Conservation (phyloP, 768 basidiomycete genomes). For the Ramaria rubella region DNA sequence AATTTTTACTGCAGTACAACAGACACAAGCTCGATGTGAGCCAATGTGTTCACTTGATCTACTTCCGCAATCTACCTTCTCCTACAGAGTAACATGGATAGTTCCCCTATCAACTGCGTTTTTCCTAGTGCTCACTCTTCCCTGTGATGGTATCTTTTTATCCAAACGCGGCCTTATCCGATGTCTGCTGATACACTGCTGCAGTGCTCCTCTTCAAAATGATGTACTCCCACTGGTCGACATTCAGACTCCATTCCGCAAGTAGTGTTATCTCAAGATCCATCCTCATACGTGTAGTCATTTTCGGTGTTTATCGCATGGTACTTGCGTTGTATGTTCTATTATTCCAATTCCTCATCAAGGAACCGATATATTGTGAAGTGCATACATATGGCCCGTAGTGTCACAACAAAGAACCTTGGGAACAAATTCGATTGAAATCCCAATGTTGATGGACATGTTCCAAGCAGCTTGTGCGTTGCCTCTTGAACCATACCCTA, state of each 20-base stretch:
- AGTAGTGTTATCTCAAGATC: neutral
- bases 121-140: neutral
- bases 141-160: neutral
- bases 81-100: neutral
- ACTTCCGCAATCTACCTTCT: neutral
- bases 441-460: too few relatives aligned
- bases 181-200: too few relatives aligned
- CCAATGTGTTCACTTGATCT: neutral
- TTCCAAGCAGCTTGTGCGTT: neutral
- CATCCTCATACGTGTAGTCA: neutral
- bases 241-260: neutral
- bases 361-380: too few relatives aligned
- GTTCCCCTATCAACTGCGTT: neutral
- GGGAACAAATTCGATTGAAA: too few relatives aligned
- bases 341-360: too few relatives aligned
- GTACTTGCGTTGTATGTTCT: too few relatives aligned
- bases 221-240: neutral
- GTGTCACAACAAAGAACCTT: too few relatives aligned
- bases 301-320: neutral
- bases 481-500: neutral
- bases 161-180: too few relatives aligned
- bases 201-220: neutral
- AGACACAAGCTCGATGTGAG: neutral
- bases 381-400: too few relatives aligned
- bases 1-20: neutral